Evolutionary conservation across 139 green algal genomes (phyloP), one percentile per base, ranked within the genome.

Genomic region (Micractinium sp.): DNA sequence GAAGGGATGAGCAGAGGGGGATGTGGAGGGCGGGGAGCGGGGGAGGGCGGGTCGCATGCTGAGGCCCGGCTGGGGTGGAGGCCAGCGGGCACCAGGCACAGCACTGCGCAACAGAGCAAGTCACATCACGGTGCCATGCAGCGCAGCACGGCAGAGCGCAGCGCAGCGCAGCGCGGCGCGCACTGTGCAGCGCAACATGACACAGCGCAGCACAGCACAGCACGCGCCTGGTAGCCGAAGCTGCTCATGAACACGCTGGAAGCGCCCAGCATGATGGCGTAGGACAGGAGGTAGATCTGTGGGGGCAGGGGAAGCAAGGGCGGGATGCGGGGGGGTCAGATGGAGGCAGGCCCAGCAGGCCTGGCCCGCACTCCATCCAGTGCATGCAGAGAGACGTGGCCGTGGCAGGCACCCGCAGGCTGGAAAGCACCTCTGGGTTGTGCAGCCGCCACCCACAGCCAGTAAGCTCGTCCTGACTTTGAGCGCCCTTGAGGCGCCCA

Each of bases 181-280:
- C 35, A 14, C 23, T 19, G 39, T 20, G 13, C 3, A 33, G 63
- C 63, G 77, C 77, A 63, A 13, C 80, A 85, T 53, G 5, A 56
- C 31, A 27, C 53, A 74, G 53, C n/a, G 25, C 18, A 35, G 7
- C 38, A 4, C 27, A 12, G 38, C 29, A 18, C 53, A 31, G 20
- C 29, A n/a, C 80, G 47, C 47, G 9, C 47, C 47, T 56, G 47
- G 47, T 56, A 47, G 61, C 93, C 93, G 87, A 95, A 95, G 53
- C 91, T 92, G n/a, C 80, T 92, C 84, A 90, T 91, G 89, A 96
- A 97, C n/a, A 92, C 91, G 3, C 93, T 91, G 23, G 84, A 93
- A 56, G 93, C 94, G 13, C 88, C 95, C 80, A 95, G 85, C 92
- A 95, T 95, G 81, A 92, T 88, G 53, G 90, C 81, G 33, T 92